Conservation (phyloP, 495 filamentous ascomycete species). For the Pyronema omphalodes region DNA sequence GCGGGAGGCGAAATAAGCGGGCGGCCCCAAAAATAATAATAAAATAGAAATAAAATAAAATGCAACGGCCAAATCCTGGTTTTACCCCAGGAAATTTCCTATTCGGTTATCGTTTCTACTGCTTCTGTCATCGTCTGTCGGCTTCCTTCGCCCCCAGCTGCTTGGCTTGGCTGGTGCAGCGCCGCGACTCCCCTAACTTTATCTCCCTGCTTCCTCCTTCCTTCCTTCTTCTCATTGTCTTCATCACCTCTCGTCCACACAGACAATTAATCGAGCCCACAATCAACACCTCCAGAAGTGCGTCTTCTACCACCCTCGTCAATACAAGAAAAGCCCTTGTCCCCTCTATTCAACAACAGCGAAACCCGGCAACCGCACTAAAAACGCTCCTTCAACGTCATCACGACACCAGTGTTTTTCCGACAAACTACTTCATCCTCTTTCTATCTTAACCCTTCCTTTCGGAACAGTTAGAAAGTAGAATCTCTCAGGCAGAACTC, state of each 20-base stretch:
- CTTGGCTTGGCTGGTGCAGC: background rate
- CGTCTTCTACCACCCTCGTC: conserved; percentile 18
- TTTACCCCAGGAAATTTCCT: background rate
- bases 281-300: conserved; percentile 28
- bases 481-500: conserved; percentile 21
- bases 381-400: background rate
- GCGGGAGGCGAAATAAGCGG: background rate
- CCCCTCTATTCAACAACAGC: background rate
- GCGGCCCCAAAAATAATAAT: background rate
- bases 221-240: conserved; percentile 8
- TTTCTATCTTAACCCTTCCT: background rate
- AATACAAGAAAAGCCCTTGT: conserved; percentile 6
- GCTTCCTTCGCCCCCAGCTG: background rate
- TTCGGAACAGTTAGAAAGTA: conserved; percentile 8
- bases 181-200: background rate
- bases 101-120: background rate
- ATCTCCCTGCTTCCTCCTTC: background rate
- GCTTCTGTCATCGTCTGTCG: background rate
- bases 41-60: background rate
- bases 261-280: conserved; percentile 8
- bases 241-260: conserved; percentile 4
- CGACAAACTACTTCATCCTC: conserved; percentile 4
- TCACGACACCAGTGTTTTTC: conserved; percentile 1
- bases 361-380: background rate
- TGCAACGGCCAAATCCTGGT: background rate